Evolutionary conservation across 495 filamentous ascomycete genomes (phyloP), one percentile per base, ranked within the genome.

Genomic region (Tuber calosporum): DNA sequence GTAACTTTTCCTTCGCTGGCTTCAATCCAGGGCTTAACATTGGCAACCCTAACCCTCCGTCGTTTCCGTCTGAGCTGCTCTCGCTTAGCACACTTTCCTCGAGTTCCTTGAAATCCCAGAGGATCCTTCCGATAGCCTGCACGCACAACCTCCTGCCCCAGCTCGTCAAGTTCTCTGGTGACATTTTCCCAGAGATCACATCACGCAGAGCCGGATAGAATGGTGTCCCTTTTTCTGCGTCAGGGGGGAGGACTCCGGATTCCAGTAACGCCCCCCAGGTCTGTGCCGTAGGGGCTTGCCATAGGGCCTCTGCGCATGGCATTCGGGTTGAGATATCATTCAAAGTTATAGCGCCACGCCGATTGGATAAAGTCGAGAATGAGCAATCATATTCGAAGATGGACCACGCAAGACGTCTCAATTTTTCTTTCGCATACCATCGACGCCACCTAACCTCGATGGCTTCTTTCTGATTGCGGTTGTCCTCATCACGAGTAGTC

Each of bases 51-150:
- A 79, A 58, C 7, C 77, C 77, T 13, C 73, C 69, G 17, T 69
- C 77, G 41, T n/a, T 75, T 40, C 72, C 69, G 34, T 68, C 58
- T 36, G 66, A 68, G 36, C 77, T 77, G 8, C 77, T 68, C 19
- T 72, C 76, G 30, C 75, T 79, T 37, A 81, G 68, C 11, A 81
- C 80, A 69, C 74, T 79, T 73, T 81, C 79, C 53, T 82, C 81
- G 26, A 82, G 69, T 48, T 82, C 81, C 66, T 81, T 82, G 42
- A 82, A 81, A 74, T 82, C 81, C 81, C 81, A 82, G 42, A 82
- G 75, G 67, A 82, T 75, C 45, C 81, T 72, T 13, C 81, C 81
- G 70, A 82, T 79, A 8, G 81, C 81, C 37, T 82, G 79, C 40
- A 81, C 77, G 30, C 81, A 82, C 38, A 82, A 58, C 17, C 81